phyloP scores from a whole-genome alignment of 176 grass and related monocot genomes.

The Avena atlantica region DNA sequence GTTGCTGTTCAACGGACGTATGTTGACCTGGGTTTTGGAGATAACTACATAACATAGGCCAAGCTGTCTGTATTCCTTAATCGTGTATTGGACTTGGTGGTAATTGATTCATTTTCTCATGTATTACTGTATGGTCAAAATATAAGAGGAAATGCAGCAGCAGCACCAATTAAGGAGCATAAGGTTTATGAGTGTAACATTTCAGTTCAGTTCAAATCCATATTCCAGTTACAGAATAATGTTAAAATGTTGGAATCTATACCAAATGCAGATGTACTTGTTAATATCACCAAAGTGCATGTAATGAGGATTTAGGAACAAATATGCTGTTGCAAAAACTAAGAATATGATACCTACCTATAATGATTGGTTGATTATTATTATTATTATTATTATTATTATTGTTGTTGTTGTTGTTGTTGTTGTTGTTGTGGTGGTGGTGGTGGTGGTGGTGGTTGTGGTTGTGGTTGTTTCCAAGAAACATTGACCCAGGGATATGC shows the following conservation, averaged over 20 bases:
- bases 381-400: not conserved
- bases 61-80: constrained; percentile 28
- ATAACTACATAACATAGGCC: constrained; percentile 8
- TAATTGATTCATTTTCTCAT: constrained; percentile 1
- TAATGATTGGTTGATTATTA: not conserved
- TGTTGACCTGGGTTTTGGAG: constrained; percentile 27
- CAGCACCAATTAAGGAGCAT: not conserved
- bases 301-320: constrained; percentile 16
- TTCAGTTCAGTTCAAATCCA: constrained; percentile 11
- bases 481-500: not conserved
- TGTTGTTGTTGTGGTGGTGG: too few species aligned
- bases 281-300: too few species aligned
- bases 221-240: too few species aligned
- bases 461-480: not conserved
- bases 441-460: too few species aligned
- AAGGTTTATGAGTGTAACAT: constrained; percentile 28
- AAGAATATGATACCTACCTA: not conserved
- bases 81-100: not conserved
- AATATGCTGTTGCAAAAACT: constrained; percentile 29
- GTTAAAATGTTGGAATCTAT: too few species aligned
- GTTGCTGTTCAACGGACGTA: constrained; percentile 1
- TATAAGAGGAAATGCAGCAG: constrained; percentile 1
- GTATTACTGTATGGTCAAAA: not conserved
- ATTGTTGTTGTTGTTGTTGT: too few species aligned
- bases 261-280: too few species aligned